Evolutionary conservation across 257 asterid genomes (phyloP).

Genomic region (Jasminum sambac): DNA sequence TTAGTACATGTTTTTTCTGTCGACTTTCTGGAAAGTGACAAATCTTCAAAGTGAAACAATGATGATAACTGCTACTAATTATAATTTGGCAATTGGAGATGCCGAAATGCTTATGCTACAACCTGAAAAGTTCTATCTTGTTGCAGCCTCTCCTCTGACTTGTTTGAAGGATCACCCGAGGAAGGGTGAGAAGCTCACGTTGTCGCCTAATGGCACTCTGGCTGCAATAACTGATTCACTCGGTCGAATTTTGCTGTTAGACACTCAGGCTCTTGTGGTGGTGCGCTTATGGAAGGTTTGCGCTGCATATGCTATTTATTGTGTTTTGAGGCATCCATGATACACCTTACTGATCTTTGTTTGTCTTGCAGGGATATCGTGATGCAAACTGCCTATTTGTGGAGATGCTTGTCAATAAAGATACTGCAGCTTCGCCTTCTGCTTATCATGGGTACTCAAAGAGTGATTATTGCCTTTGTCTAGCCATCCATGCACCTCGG

Average conservation of each 20-base stretch:
- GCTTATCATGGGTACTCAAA: conserved; percentile 45
- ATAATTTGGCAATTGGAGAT: conserved; percentile 13
- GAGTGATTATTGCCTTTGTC: conserved; percentile 85
- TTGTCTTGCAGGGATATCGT: conserved; percentile 82
- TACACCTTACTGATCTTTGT: background rate
- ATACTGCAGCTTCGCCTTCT: conserved; percentile 38
- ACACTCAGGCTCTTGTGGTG: conserved; percentile 91
- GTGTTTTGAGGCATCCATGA: background rate
- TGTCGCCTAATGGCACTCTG: conserved; percentile 93
- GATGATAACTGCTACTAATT: conserved; percentile 11
- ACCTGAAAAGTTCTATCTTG: conserved; percentile 19
- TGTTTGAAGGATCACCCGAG: conserved; percentile 93
- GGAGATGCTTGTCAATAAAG: conserved; percentile 82
- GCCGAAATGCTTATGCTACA: conserved; percentile 19
- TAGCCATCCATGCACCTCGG: conserved; percentile 95
- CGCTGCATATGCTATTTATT: conserved; percentile 1
- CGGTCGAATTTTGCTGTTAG: conserved; percentile 92
- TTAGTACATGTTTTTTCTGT: background rate
- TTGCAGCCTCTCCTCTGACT: conserved; percentile 87
- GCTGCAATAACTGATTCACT: conserved; percentile 99
- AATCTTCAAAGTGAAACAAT: background rate
- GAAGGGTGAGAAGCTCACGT: conserved; percentile 91
- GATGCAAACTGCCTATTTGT: conserved; percentile 94
- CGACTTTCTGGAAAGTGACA: background rate
- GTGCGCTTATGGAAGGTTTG: conserved; percentile 96